Conservation (phyloP, 495 filamentous ascomycete genomes). For the Penicillium cataractarum region DNA sequence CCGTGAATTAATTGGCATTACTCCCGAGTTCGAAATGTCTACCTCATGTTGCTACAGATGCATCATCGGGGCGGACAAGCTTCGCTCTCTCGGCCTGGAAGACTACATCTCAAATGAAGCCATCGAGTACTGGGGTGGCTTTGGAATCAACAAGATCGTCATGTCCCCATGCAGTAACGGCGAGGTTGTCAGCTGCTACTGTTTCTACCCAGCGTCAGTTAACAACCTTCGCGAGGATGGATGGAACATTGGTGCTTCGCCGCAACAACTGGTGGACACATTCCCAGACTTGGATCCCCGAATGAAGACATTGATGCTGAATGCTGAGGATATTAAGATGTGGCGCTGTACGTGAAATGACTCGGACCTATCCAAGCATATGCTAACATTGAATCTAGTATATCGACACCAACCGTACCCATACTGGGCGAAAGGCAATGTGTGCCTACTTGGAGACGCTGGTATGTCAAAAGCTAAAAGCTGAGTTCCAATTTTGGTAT, state of each 20-base stretch:
- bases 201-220: conserved; percentile 27
- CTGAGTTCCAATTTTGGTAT: neutral
- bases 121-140: conserved; percentile 40
- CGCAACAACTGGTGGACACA: conserved; percentile 30
- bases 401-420: conserved; percentile 35
- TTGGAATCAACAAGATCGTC: conserved; percentile 39
- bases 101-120: conserved; percentile 34
- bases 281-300: conserved; percentile 32
- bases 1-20: conserved; percentile 27
- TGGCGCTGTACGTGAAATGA: conserved; percentile 28
- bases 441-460: conserved; percentile 35
- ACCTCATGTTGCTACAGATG: conserved; percentile 37
- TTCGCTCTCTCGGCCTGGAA: conserved; percentile 26
- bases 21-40: conserved; percentile 29
- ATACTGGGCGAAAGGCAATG: conserved; percentile 29
- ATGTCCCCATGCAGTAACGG: conserved; percentile 37
- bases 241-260: conserved; percentile 31
- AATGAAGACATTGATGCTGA: conserved; percentile 30
- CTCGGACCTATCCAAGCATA: too few relatives aligned
- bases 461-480: conserved; percentile 13
- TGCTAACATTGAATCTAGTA: conserved; percentile 13
- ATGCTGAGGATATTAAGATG: conserved; percentile 37
- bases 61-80: conserved; percentile 35
- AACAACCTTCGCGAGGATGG: conserved; percentile 35
- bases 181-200: conserved; percentile 34